Evolutionary conservation across 768 basidiomycete genomes (phyloP).

Genomic region (Boletus insuetus): DNA sequence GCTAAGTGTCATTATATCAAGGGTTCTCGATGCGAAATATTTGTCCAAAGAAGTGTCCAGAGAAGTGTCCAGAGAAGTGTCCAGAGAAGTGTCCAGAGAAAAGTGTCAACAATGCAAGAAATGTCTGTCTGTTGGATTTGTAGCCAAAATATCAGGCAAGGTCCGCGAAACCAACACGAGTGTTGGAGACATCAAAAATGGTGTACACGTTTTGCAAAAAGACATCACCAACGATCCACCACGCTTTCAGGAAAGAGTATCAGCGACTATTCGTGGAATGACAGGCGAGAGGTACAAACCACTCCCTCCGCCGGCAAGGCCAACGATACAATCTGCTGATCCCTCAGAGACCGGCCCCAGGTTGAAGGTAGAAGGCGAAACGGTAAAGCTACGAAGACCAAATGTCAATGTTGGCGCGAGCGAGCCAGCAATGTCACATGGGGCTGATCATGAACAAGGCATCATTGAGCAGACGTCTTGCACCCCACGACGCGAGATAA

Average conservation of each 20-base stretch:
- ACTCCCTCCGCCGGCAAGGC: slow-evolving; percentile 32
- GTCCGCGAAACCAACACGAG: slow-evolving; percentile 42
- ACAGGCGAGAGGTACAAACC: slow-evolving; percentile 3
- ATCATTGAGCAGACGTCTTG: neutral
- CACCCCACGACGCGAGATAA: neutral
- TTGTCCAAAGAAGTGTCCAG: neutral
- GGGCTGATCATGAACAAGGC: slow-evolving; percentile 20
- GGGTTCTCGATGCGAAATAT: neutral
- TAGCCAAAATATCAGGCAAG: slow-evolving; percentile 14
- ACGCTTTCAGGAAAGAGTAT: slow-evolving; percentile 16
- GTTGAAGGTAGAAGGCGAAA: slow-evolving; percentile 40
- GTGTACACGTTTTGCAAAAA: slow-evolving; percentile 35
- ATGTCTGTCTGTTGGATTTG: neutral
- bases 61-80: too few species aligned
- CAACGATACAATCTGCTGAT: slow-evolving; percentile 37
- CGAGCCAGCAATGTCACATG: slow-evolving; percentile 28
- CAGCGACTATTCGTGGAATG: neutral
- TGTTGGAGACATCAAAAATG: slow-evolving; percentile 32
- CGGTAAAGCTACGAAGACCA: slow-evolving; percentile 36
- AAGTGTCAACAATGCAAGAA: neutral
- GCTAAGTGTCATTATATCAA: neutral
- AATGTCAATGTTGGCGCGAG: slow-evolving; percentile 36
- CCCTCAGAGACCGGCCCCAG: slow-evolving; percentile 36
- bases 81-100: neutral
- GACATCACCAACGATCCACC: slow-evolving; percentile 35